Percentiles rank a stretch among this genome's conserved stretches.
Conservation (phyloP, 1,284 basidiomycete genomes). For the Coniferiporia sulphurascens region DNA sequence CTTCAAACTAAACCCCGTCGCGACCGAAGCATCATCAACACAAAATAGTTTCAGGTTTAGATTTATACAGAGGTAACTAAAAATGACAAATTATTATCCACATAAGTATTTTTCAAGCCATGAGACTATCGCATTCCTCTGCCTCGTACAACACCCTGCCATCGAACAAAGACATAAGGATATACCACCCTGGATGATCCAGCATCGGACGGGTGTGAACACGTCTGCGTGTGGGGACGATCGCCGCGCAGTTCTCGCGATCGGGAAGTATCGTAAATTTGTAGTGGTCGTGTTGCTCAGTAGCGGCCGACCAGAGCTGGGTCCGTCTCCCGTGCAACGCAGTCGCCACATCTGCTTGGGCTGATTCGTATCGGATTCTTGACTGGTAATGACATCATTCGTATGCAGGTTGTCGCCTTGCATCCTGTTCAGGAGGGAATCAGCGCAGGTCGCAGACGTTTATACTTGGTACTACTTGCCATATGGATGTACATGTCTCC, state of each 20-base stretch:
- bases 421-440: constrained; percentile 42
- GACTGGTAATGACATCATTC: constrained; percentile 65
- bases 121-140: not conserved
- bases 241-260: not conserved
- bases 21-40: not conserved
- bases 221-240: constrained; percentile 12
- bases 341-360: constrained; percentile 53
- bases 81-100: not conserved
- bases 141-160: constrained; percentile 7
- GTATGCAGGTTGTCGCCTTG: constrained; percentile 50
- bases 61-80: not conserved
- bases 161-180: constrained; percentile 10
- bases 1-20: no score
- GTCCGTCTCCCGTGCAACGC: constrained; percentile 35
- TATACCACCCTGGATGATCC: not conserved
- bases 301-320: constrained; percentile 15
- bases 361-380: constrained; percentile 72
- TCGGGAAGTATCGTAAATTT: not conserved
- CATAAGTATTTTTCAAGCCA: not conserved
- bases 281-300: not conserved
- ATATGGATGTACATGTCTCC: constrained; percentile 51
- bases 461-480: constrained; percentile 35
- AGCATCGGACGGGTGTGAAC: not conserved
- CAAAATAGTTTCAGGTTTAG: not conserved
- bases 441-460: not conserved